Conservation (phyloP, 768 basidiomycete genomes). For the Phaffia tasmanica region DNA sequence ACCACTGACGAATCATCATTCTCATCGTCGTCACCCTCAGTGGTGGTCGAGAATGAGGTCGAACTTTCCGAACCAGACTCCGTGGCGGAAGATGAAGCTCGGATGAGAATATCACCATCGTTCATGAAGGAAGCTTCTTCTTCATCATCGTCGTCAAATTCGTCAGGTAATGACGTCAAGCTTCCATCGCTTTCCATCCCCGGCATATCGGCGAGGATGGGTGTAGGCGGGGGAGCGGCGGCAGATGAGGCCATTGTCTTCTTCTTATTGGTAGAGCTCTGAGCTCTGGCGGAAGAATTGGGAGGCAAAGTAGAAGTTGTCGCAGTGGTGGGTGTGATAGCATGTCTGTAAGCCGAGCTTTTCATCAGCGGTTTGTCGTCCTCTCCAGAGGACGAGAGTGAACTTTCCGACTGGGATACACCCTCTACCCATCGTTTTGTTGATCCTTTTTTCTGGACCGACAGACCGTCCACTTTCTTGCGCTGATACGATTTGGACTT, state of each 20-base stretch:
- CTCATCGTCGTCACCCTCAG: slow-evolving; percentile 9
- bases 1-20: slow-evolving; percentile 15
- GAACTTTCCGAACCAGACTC: too few species aligned
- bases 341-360: too few species aligned
- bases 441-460: too few species aligned
- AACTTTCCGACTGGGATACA: too few species aligned
- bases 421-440: too few species aligned
- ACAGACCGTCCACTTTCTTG: too few species aligned
- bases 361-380: too few species aligned
- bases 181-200: slow-evolving; percentile 5
- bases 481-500: too few species aligned
- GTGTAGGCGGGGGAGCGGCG: neutral
- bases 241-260: neutral
- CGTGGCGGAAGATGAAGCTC: too few species aligned
- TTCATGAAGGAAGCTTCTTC: slow-evolving; percentile 97
- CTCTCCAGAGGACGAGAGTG: too few species aligned
- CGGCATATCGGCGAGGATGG: neutral
- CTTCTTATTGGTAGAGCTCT: neutral
- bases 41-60: slow-evolving; percentile 10
- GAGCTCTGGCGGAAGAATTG: neutral
- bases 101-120: slow-evolving; percentile 44
- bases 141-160: slow-evolving; percentile 81
- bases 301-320: neutral
- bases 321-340: too few species aligned
- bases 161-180: slow-evolving; percentile 14